Percentiles rank a stretch among this genome's conserved stretches.
These are phyloP conservation scores for Neophaeococcomyces aloes DNA, from an alignment of 2,329 filamentous ascomycete species.

Conservation along the genomic window DNA sequence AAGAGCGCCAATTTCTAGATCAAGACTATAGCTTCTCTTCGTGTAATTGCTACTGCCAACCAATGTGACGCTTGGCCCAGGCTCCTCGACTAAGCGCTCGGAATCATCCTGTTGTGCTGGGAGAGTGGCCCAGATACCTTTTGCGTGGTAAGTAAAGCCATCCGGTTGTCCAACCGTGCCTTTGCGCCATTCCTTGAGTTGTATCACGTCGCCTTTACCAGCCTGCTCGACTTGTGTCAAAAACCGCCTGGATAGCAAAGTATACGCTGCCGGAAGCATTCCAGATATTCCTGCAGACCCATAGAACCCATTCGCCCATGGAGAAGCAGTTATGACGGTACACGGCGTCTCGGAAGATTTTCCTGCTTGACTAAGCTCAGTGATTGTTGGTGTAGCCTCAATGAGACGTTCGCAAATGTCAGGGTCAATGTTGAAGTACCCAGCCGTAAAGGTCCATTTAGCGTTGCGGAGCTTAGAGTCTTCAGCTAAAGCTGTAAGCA, in stretches of 20 bases:
- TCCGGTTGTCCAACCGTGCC: conserved; percentile 70
- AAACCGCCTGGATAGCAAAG: conserved; percentile 73
- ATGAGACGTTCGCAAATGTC: conserved; percentile 72
- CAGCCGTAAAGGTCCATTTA: conserved; percentile 92
- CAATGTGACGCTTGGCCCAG: conserved; percentile 64
- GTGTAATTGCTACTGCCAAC: conserved; percentile 95
- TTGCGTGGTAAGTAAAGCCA: conserved; percentile 97
- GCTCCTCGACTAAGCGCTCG: conserved; percentile 33
- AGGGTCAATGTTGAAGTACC: conserved; percentile 95
- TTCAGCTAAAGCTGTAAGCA: conserved; percentile 58
- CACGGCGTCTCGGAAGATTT: conserved; percentile 41
- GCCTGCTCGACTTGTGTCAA: conserved; percentile 51
- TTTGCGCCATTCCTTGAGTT: conserved; percentile 75
- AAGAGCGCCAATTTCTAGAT: conserved; percentile 79
- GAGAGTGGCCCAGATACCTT: conserved; percentile 45
- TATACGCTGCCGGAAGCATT: conserved; percentile 85
- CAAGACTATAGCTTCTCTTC: conserved; percentile 80
- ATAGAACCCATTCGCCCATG: conserved; percentile 92
- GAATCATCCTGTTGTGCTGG: conserved; percentile 13
- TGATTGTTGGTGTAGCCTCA: conserved; percentile 35
- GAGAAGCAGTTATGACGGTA: conserved; percentile 83
- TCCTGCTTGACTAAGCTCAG: conserved; percentile 10
- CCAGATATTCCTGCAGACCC: conserved; percentile 77
- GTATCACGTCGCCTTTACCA: conserved; percentile 48
- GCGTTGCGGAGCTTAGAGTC: conserved; percentile 53